Evolutionary conservation across 768 basidiomycete genomes (phyloP), one percentile per base, ranked within the genome.

Genomic region (Ramaria rubella): DNA sequence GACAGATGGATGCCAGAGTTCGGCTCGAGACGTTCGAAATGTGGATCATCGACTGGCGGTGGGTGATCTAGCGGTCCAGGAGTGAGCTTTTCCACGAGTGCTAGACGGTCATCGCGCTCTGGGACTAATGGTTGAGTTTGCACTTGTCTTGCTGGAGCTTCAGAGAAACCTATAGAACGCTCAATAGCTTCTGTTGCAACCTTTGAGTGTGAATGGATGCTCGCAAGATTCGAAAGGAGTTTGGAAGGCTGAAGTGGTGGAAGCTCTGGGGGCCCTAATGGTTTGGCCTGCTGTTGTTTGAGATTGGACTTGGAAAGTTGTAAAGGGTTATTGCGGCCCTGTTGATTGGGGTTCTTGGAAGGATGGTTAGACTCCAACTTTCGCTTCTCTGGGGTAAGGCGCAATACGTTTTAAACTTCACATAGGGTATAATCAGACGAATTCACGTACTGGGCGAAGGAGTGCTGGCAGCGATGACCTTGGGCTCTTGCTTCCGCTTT

Each of bases 1-100:
- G 70, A 76, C 24, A 99, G 76, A 50, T 85, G 78, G 49, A 97
- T 95, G 5, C 86, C 82, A 27, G 93, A 94, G 71, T 96, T 89
- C 1, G 96, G 96, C 67, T 99, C 96, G 4, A 94, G 67, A 49
- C 73, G 79, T 60, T 86, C 75, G 64, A 94, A 99, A 15, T 73
- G 63, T 0, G 88, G 87, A 65, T 94, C 93, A 21, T 88, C 86
- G 31, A 73, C 72, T 0, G 83, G 80, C 15, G 88, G 74, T 14
- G 73, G 81, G 67, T 90, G 87, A 36, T 93, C 84, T 49, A 75
- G 75, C 7, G 94, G 92, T 0, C 94, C 94, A 45, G 83, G 75
- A 60, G 81, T 71, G 14, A 99, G 75, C 27, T 86, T 81, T 61
- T 96, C 88, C 6, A 94, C 69, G 17, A 97, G 69, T 0, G 81